Conservation (phyloP, 2,329 filamentous ascomycete species). For the Leptographium radiaticola region DNA sequence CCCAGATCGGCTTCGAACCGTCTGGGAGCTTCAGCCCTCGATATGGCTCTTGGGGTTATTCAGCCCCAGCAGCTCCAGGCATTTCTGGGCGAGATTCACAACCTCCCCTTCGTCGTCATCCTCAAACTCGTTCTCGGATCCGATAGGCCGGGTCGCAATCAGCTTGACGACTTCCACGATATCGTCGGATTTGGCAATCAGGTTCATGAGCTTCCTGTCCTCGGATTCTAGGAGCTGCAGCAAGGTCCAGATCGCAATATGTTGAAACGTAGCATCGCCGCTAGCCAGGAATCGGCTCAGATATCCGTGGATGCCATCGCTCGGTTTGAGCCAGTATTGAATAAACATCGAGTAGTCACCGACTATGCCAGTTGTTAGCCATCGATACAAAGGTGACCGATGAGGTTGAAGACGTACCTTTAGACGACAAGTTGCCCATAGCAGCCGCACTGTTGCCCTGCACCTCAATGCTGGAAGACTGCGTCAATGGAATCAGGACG, state of each 20-base stretch:
- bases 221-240: conserved; percentile 92
- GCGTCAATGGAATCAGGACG: conserved; percentile 86
- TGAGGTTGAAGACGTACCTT: conserved; percentile 47
- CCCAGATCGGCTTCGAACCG: too few relatives aligned
- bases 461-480: conserved; percentile 92
- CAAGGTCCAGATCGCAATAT: conserved; percentile 97
- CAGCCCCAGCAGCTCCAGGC: conserved; percentile 73
- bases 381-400: not conserved
- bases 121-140: conserved; percentile 73
- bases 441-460: conserved; percentile 97
- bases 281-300: conserved; percentile 84
- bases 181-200: conserved; percentile 81
- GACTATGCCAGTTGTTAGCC: conserved; percentile 38
- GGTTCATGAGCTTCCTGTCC: conserved; percentile 74
- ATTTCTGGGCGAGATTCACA: conserved; percentile 78
- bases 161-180: conserved; percentile 84
- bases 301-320: conserved; percentile 92
- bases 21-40: conserved; percentile 43
- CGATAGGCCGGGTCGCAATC: conserved; percentile 80
- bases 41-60: conserved; percentile 66
- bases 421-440: conserved; percentile 88
- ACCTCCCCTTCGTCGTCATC: conserved; percentile 91
- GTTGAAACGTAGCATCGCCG: conserved; percentile 93
- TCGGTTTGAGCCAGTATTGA: conserved; percentile 82
- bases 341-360: conserved; percentile 96